phyloP scores from a whole-genome alignment of 805 yeast genomes.

The Zygosaccharomyces lentus region DNA sequence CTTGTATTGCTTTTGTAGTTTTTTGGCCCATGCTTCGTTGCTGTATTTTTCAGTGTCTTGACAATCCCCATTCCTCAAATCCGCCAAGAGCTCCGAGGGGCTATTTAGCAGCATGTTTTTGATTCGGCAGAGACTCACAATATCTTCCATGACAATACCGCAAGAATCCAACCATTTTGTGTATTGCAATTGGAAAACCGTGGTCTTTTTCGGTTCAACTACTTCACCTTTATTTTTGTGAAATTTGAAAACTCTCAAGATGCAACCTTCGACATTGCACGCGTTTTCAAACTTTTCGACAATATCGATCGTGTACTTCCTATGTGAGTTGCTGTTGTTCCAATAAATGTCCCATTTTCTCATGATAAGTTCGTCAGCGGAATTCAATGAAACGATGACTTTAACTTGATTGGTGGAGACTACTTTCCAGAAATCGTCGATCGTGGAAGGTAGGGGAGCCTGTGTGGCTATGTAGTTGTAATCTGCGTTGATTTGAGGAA shows the following conservation, averaged over 20 bases:
- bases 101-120: conserved; percentile 30
- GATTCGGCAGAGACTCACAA: conserved; percentile 31
- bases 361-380: conserved; percentile 65
- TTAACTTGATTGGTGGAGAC: conserved; percentile 59
- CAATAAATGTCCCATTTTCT: conserved; percentile 84
- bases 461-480: conserved; percentile 75
- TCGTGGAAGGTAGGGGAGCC: conserved; percentile 76
- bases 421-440: conserved; percentile 88
- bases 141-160: conserved; percentile 42
- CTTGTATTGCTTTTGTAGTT: background rate
- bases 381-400: conserved; percentile 73
- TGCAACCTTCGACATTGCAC: conserved; percentile 32
- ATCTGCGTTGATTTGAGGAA: conserved; percentile 38
- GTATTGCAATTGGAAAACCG: conserved; percentile 67
- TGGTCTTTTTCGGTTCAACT: conserved; percentile 35
- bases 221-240: conserved; percentile 27
- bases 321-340: conserved; percentile 45
- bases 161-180: conserved; percentile 84
- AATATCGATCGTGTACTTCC: conserved; percentile 35
- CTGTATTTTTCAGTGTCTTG: conserved; percentile 13
- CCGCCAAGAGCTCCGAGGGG: conserved; percentile 15
- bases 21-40: conserved; percentile 7
- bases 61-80: conserved; percentile 12
- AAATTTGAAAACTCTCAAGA: conserved; percentile 32
- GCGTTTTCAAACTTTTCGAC: conserved; percentile 30